phyloP scores from a whole-genome alignment of 1,284 basidiomycete genomes.

The Lignosus rhinocerotis region DNA sequence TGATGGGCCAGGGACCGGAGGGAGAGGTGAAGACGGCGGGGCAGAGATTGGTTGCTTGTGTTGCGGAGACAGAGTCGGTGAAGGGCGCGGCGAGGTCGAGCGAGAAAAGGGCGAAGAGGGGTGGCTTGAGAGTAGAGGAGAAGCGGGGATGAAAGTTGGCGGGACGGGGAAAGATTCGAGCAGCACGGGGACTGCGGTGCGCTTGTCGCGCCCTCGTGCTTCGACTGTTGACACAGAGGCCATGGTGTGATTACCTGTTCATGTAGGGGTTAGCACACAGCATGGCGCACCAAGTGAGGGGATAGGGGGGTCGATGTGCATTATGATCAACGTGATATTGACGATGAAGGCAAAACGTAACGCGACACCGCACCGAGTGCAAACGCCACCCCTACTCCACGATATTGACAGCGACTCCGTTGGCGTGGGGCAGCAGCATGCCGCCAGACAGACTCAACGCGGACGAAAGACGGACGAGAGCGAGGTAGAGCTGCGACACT shows the following conservation, averaged over 20 bases:
- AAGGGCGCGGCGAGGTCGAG: conserved; percentile 14
- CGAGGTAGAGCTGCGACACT: conserved; percentile 15
- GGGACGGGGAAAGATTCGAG: conserved; percentile 53
- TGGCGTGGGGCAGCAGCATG: neutral
- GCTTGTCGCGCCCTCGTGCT: conserved; percentile 25
- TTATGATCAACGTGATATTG: neutral
- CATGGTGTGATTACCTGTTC: conserved; percentile 21
- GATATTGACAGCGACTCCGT: neutral
- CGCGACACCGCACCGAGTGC: neutral
- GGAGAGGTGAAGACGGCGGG: conserved; percentile 49
- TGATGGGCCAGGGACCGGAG: conserved; percentile 53
- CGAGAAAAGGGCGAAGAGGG: conserved; percentile 14
- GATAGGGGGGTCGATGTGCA: neutral
- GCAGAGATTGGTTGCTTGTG: conserved; percentile 43
- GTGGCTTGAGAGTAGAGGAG: conserved; percentile 28
- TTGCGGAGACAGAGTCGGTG: conserved; percentile 16
- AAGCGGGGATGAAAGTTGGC: conserved; percentile 49
- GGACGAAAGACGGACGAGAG: conserved; percentile 3
- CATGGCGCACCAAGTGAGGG: neutral
- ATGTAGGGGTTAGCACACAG: neutral
- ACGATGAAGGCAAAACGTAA: neutral
- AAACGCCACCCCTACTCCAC: neutral
- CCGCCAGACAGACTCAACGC: neutral
- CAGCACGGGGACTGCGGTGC: conserved; percentile 39
- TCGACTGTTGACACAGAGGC: conserved; percentile 23